Evolutionary conservation across 805 yeast genomes (phyloP).

Genomic region (Pichia kluyveri): DNA sequence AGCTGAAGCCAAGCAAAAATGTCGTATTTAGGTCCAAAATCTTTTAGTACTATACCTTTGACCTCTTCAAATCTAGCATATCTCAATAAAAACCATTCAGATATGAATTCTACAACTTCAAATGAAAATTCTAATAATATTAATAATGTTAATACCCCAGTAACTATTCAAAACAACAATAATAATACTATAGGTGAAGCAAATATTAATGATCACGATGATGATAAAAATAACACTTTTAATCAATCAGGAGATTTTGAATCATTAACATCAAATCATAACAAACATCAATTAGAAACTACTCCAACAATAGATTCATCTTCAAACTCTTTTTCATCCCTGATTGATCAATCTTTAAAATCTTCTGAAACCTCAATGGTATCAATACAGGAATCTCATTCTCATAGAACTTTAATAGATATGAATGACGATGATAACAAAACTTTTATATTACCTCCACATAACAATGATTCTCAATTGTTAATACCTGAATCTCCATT

Average conservation of each 20-base stretch:
- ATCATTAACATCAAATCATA: not conserved
- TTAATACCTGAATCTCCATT: slow-evolving; percentile 1
- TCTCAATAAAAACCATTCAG: slow-evolving; percentile 14
- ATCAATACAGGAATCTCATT: slow-evolving; percentile 3
- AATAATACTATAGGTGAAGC: not conserved
- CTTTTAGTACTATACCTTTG: slow-evolving; percentile 28
- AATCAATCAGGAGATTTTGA: not conserved
- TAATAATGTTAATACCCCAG: not conserved
- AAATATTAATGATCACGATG: not conserved
- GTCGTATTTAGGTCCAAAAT: slow-evolving; percentile 29
- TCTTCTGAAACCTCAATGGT: slow-evolving; percentile 3
- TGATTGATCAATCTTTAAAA: slow-evolving; percentile 13
- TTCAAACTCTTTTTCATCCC: slow-evolving; percentile 16
- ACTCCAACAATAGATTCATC: slow-evolving; percentile 18
- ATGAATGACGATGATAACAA: slow-evolving; percentile 19
- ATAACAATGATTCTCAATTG: not conserved
- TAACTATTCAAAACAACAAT: not conserved
- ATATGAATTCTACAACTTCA: not conserved
- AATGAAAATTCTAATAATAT: not conserved
- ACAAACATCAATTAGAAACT: not conserved
- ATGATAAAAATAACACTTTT: not conserved
- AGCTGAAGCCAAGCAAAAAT: slow-evolving; percentile 6
- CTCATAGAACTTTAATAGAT: slow-evolving; percentile 7
- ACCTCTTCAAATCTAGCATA: slow-evolving; percentile 25
- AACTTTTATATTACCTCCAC: slow-evolving; percentile 15